Base-by-base conservation (phyloP, 2,329 filamentous ascomycete species). In the Penicillium concentricum region DNA sequence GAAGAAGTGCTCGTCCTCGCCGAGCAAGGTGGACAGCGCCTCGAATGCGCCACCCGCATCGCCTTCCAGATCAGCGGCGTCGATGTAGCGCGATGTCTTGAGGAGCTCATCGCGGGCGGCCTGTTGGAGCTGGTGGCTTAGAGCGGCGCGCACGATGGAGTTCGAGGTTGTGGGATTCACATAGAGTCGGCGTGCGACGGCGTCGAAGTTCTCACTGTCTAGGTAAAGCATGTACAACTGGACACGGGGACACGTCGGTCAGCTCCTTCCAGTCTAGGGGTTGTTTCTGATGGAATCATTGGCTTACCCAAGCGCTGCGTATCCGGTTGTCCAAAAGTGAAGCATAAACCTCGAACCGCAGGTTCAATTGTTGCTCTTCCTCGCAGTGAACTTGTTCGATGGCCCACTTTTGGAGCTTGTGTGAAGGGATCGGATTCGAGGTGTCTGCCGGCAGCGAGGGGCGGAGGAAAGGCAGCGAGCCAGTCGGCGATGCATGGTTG, bases 401-500 rank as follows among this genome's bases (percentile, higher is more conserved):
- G 4, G 82, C 83, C 82, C 90, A 95, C 72, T 84, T 84, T 59
- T 87, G 82, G 47, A 96, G 79, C 66, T 87, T 89, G 62, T 78
- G 83, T 3, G 87, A 84, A 0, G 85, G 75, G 4, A 92, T 76
- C 2, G 84, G 81, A 59, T 65, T 68, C 51, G 61, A 69, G 8
- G 75, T 69, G 50, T 76, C 73, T 28, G 73, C 61, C 48, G 76
- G 73, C 32, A 78, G 66, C 15, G 65, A 71, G 10, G 90, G 88
- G 9, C 93, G 82, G 42, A 99, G 82, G 76, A 96, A 97, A 0
- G 94, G 94, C 15, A 97, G 82, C n/a, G 87, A 82, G 56, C 93
- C 92, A 22, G 87, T 88, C 0, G 93, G 93, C 2, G 92, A 96
- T 50, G 93, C 92, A 78, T 97, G 94, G 74, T 97, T 97, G 66